phyloP scores from a whole-genome alignment of 768 basidiomycete genomes.

The Boletus vermiculosoides region DNA sequence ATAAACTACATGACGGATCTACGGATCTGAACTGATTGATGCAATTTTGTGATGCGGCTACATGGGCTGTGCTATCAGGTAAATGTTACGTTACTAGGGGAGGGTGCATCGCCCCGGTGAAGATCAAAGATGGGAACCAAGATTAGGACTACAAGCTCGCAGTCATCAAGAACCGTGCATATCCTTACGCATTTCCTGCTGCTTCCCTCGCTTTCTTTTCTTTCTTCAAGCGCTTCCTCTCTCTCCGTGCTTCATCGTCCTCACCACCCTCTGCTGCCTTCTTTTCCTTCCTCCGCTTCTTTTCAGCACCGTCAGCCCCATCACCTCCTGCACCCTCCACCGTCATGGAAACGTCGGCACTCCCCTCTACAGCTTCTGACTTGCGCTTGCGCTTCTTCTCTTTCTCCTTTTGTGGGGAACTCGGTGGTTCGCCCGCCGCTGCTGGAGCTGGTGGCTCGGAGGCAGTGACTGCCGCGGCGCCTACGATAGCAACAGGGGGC shows the following conservation, averaged over 20 bases:
- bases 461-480: slow-evolving; percentile 21
- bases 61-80: background rate
- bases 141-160: background rate
- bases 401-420: slow-evolving; percentile 47
- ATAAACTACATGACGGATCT: slow-evolving; percentile 1
- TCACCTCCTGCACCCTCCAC: slow-evolving; percentile 37
- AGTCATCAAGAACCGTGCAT: background rate
- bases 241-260: slow-evolving; percentile 60
- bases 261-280: slow-evolving; percentile 41
- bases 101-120: background rate
- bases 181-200: slow-evolving; percentile 25
- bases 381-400: slow-evolving; percentile 89
- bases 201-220: slow-evolving; percentile 60
- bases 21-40: slow-evolving; percentile 5
- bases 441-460: slow-evolving; percentile 29
- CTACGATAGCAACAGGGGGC: slow-evolving; percentile 37
- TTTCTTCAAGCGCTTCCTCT: slow-evolving; percentile 65
- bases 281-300: slow-evolving; percentile 63
- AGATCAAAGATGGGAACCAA: slow-evolving; percentile 17
- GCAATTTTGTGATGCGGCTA: slow-evolving; percentile 5
- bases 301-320: slow-evolving; percentile 53
- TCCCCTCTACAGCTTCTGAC: slow-evolving; percentile 50
- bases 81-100: background rate
- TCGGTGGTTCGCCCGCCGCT: slow-evolving; percentile 33
- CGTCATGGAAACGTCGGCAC: slow-evolving; percentile 43